Conservation (phyloP, 1,284 basidiomycete species). For the Fomitopsis pinicola region DNA sequence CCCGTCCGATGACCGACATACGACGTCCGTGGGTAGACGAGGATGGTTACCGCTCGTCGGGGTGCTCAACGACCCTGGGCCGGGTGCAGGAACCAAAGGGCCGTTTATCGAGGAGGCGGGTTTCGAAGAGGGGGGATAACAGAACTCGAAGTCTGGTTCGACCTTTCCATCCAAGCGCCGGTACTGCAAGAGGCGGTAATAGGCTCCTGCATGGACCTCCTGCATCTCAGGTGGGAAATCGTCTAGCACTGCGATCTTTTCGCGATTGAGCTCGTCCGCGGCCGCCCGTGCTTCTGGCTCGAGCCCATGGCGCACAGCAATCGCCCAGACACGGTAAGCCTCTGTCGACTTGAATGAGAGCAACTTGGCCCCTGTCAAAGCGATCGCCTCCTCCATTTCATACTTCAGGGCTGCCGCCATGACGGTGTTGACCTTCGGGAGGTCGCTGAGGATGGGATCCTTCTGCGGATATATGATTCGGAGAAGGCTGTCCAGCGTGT, state of each 20-base stretch:
- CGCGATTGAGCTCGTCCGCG: not conserved
- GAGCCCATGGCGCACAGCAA: not conserved
- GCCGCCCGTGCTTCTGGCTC: not conserved
- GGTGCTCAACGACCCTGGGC: not conserved
- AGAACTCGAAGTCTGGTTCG: not conserved
- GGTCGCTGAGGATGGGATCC: not conserved
- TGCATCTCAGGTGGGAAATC: not conserved
- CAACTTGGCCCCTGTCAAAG: not conserved
- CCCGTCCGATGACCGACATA: slow-evolving; percentile 43
- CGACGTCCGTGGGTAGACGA: slow-evolving; percentile 27
- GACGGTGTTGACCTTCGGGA: not conserved
- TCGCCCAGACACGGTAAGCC: not conserved
- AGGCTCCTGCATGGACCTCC: not conserved
- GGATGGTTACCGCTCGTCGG: not conserved
- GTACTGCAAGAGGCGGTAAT: not conserved
- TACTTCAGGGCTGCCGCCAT: not conserved
- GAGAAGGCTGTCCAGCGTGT: slow-evolving; percentile 14
- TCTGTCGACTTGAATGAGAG: not conserved
- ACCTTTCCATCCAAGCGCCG: not conserved
- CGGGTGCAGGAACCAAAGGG: not conserved
- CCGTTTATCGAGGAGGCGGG: too few relatives aligned
- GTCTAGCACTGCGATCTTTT: not conserved
- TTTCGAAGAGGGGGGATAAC: not conserved
- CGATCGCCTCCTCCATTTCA: not conserved
- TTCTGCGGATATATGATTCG: slow-evolving; percentile 11